These are phyloP conservation scores for Lumnitzera racemosa DNA, from an alignment of 345 rosid genomes.

Conservation along the genomic window DNA sequence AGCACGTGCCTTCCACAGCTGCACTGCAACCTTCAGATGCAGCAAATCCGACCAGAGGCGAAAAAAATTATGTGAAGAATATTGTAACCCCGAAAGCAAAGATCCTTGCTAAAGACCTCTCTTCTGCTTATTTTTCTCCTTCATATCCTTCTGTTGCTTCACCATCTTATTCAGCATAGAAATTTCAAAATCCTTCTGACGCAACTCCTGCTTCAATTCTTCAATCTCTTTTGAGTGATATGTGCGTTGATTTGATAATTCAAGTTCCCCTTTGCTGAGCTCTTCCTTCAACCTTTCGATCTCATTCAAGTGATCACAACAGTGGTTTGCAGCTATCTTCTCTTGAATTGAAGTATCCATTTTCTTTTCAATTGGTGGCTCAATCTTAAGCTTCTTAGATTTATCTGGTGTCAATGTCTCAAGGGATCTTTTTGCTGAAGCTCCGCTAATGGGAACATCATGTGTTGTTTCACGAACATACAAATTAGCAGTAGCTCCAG, in stretches of 20 bases:
- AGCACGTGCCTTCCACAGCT: too few relatives aligned
- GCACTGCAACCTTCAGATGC: too few relatives aligned
- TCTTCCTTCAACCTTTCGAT: slow-evolving; percentile 45
- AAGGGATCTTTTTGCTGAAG: slow-evolving; percentile 24
- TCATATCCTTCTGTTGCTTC: slow-evolving; percentile 4
- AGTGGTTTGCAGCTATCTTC: slow-evolving; percentile 8
- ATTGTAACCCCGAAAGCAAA: too few relatives aligned
- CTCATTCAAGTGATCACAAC: slow-evolving; percentile 28
- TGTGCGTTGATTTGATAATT: slow-evolving; percentile 16
- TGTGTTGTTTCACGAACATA: slow-evolving; percentile 48
- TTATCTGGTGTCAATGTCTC: slow-evolving; percentile 11
- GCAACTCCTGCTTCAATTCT: slow-evolving; percentile 11
- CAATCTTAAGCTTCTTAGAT: slow-evolving; percentile 28
- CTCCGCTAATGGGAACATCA: slow-evolving; percentile 10
- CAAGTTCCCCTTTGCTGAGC: slow-evolving; percentile 33
- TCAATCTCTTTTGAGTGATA: slow-evolving; percentile 10
- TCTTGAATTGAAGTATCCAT: neutral
- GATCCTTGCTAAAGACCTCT: neutral
- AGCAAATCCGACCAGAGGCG: too few relatives aligned
- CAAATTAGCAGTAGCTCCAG: slow-evolving; percentile 29
- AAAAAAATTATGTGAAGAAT: too few relatives aligned
- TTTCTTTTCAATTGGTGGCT: slow-evolving; percentile 9
- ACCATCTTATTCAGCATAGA: slow-evolving; percentile 11
- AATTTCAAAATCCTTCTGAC: slow-evolving; percentile 11
- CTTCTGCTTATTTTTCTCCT: neutral